Base-by-base conservation (phyloP, 441 rosid genomes). In the Biscutella laevigata region DNA sequence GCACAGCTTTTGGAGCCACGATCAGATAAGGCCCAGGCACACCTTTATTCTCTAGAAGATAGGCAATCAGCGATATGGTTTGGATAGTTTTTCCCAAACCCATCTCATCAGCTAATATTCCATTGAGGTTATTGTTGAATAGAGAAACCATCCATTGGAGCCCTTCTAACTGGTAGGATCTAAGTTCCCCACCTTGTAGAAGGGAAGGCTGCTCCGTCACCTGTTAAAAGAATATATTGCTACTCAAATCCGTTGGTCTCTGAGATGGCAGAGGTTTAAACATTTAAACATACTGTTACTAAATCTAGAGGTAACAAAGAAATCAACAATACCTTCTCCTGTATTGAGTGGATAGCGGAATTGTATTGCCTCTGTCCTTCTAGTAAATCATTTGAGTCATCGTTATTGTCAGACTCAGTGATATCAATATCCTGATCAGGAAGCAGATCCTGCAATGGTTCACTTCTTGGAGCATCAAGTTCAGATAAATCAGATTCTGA, bases 81-180 rank as follows among this genome's bases (percentile, higher is more conserved):
- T 94, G 99, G 59, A 94, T 94, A 44, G 99, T 90, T 71, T 94
- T 94, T 21, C 99, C 99, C 76, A 94, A 60, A 34, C 99, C 99
- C 99, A 94, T 94, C 81, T 94, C 99, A 71, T 94, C 99, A 42
- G 99, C 99, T 77, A 94, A 79, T 70, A 94, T 90, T 46, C 99
- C 99, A 67, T 94, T 94, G 35, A 94, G 83, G 67, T 90, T 85
- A 82, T 94, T 94, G 72, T 94, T 94, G 71, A 77, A 94, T 68
- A 94, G 71, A 46, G 99, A 94, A 17, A 94, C 73, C 99, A 94
- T 94, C 99, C 99, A 90, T 30, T 94, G 99, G 60, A 94, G 99
- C 47, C 99, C 99, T 77, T 94, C 99, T 59, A 94, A 17, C 65
- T 94, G 99, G 78, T 94, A 94, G 9, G 88, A 3, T 65, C 99